Base-by-base conservation (phyloP, 1,284 basidiomycete species). In the Cryptococcus depauperatus region DNA sequence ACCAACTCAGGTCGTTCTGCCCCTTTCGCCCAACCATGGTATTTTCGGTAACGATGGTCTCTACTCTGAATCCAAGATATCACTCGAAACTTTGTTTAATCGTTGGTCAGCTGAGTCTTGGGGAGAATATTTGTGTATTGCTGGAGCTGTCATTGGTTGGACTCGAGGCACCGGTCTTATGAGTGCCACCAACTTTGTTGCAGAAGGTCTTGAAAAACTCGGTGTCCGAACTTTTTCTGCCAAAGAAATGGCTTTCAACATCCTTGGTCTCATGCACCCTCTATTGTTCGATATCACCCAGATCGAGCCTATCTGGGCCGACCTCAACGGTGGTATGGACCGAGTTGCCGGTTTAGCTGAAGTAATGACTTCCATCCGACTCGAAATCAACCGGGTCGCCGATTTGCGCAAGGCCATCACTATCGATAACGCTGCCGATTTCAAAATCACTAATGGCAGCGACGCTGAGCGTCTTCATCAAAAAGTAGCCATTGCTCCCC, bases 181-280 rank as follows among this genome's bases (percentile, higher is more conserved):
- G 93, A 84, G 81, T 50, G 85, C 88, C 3, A 93, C 89, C 47
- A 95, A 96, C 74, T 89, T 86, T 43, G 83, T 97, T 45, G 89
- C 95, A 35, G 87, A 95, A 54, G 88, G 91, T 51, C 79, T 98
- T 41, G 93, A 98, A 74, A 80, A 83, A 55, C 80, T 89, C 54
- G 93, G 95, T 57, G 86, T 95, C 52, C 82, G 93, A 58, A 98
- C 95, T 4, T 98, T 97, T 81, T 95, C 90, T 3, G 85, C 92
- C 40, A 96, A 96, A 75, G 93, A 98, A 75, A 98, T 98, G 93
- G 91, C 92, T 3, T 98, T 98, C 82, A 98, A 97, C 74, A 89
- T 98, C 61, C 83, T 98, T 47, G 95, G 93, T 57, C 79, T 93
- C 38, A 95, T 98, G 90, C 95, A 97, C 69, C 93, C 95, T 35